These are phyloP conservation scores for Phoma sp. DNA, from an alignment of 2,329 filamentous ascomycete genomes.

Conservation along the genomic window DNA sequence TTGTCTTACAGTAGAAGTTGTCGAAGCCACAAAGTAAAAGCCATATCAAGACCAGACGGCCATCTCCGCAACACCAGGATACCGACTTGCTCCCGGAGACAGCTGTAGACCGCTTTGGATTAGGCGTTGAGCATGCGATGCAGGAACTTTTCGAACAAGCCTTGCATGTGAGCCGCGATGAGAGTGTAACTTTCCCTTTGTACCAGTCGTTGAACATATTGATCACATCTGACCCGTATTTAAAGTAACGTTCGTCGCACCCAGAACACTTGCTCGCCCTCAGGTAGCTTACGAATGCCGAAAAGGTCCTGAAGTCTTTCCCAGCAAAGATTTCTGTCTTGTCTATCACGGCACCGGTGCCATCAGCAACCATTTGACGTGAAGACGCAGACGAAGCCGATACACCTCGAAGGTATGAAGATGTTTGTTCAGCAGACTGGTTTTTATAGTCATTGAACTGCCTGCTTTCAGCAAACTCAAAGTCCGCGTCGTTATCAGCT, in stretches of 20 bases:
- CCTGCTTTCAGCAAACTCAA: background rate
- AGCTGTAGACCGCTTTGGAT: conserved; percentile 1
- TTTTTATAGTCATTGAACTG: background rate
- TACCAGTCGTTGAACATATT: conserved; percentile 26
- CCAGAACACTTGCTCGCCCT: conserved; percentile 16
- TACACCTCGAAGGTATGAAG: background rate
- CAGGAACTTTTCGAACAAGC: conserved; percentile 24
- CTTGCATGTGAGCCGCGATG: conserved; percentile 25
- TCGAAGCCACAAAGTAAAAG: conserved; percentile 49
- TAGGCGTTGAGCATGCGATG: conserved; percentile 22
- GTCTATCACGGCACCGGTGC: background rate
- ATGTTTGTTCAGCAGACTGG: background rate
- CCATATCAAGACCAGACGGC: conserved; percentile 46
- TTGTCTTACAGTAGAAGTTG: conserved; percentile 9
- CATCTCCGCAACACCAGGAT: conserved; percentile 46
- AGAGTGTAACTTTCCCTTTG: conserved; percentile 9
- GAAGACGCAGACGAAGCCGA: background rate
- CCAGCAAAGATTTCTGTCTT: conserved; percentile 3
- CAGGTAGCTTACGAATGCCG: conserved; percentile 20
- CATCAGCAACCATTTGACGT: background rate
- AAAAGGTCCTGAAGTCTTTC: conserved; percentile 11
- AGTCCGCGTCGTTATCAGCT: conserved; percentile 6
- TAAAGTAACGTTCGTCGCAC: conserved; percentile 19
- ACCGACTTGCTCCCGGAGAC: conserved; percentile 16
- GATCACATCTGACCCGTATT: conserved; percentile 14